Conservation (phyloP, 129 eudicot genomes). For the Saposhnikovia divaricata region DNA sequence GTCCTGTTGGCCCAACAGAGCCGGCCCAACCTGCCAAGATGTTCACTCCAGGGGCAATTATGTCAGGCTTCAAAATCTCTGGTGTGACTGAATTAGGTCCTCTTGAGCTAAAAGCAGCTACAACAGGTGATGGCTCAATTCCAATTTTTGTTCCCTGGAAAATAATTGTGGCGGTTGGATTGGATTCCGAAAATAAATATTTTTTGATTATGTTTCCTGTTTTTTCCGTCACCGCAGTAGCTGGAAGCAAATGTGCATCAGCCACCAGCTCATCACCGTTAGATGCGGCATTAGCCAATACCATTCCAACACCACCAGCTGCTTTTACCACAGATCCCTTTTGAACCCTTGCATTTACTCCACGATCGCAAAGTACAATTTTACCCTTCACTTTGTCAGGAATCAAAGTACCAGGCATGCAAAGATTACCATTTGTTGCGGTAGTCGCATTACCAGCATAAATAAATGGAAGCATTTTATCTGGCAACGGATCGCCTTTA, state of each 20-base stretch:
- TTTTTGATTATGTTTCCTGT: conserved; percentile 48
- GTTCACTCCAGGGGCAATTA: conserved; percentile 89
- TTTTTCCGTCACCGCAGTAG: conserved; percentile 76
- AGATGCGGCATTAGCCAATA: conserved; percentile 73
- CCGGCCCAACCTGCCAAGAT: conserved; percentile 85
- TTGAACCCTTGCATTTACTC: conserved; percentile 77
- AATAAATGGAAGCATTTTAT: conserved; percentile 50
- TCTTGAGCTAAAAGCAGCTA: conserved; percentile 87
- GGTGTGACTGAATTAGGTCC: conserved; percentile 84
- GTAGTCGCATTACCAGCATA: conserved; percentile 87
- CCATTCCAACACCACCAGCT: conserved; percentile 90
- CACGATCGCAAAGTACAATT: conserved; percentile 85
- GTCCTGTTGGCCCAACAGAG: conserved; percentile 70
- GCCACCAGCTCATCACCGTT: conserved; percentile 94
- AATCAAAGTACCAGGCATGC: conserved; percentile 72
- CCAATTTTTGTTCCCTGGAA: conserved; percentile 85
- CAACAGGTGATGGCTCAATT: conserved; percentile 85
- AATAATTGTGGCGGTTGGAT: conserved; percentile 63
- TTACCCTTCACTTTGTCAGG: conserved; percentile 73
- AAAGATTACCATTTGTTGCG: conserved; percentile 62
- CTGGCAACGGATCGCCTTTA: conserved; percentile 43
- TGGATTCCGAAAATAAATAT: conserved; percentile 40
- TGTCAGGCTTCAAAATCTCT: conserved; percentile 72
- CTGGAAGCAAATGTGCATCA: conserved; percentile 79
- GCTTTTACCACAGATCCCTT: conserved; percentile 78